A percentile compares a stretch with the other conserved stretches of the same genome.
Conservation (phyloP, 768 basidiomycete species). For the Omphalotus guepiniiformis region DNA sequence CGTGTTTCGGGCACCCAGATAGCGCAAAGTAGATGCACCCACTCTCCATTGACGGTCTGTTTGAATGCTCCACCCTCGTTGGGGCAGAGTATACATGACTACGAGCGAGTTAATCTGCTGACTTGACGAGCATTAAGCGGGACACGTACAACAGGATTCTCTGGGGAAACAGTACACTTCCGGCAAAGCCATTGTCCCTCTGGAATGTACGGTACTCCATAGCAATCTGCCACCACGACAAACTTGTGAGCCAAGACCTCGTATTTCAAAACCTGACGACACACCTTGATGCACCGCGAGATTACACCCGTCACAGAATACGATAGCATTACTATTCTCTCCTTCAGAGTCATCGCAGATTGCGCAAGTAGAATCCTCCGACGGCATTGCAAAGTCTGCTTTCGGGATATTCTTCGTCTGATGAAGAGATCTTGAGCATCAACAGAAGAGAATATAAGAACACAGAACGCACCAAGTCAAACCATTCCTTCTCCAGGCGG, state of each 20-base stretch:
- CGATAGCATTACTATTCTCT: conserved; percentile 98
- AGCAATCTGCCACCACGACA: conserved; percentile 70
- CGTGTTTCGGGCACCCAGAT: conserved; percentile 97
- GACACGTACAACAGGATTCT: conserved; percentile 82
- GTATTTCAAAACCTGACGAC: conserved; percentile 13
- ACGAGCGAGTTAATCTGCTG: neutral
- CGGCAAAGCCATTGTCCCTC: conserved; percentile 99
- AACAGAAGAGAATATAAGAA: conserved; percentile 3
- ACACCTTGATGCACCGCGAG: conserved; percentile 98
- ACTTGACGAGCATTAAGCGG: neutral
- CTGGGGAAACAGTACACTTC: conserved; percentile 97
- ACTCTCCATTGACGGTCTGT: conserved; percentile 87
- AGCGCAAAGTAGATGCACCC: conserved; percentile 95
- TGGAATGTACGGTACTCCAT: conserved; percentile 98
- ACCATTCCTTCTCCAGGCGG: conserved; percentile 98
- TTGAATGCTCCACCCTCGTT: conserved; percentile 98
- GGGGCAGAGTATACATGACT: conserved; percentile 95
- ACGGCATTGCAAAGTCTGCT: conserved; percentile 79
- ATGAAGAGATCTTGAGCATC: neutral
- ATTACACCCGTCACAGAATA: conserved; percentile 99
- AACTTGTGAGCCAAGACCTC: neutral
- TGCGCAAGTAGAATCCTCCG: conserved; percentile 94
- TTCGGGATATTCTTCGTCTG: conserved; percentile 95
- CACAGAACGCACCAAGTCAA: conserved; percentile 70
- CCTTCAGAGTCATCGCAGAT: conserved; percentile 98